Evolutionary conservation across 2,329 filamentous ascomycete genomes (phyloP).

Genomic region (Aspergillus sp.): DNA sequence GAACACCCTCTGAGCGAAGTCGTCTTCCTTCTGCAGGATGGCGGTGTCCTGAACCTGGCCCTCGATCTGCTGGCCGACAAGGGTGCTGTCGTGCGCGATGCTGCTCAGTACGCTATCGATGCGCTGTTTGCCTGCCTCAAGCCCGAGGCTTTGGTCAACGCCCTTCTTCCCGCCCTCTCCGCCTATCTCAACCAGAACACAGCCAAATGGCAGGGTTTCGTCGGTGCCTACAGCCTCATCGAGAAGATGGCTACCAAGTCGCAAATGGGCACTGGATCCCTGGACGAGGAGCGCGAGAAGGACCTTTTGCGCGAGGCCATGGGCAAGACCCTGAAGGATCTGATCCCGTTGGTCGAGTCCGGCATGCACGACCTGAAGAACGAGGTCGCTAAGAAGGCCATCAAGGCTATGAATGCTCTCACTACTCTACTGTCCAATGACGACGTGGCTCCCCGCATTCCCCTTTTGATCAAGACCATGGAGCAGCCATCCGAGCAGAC

Average conservation of each 20-base stretch:
- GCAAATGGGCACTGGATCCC: slow-evolving; percentile 78
- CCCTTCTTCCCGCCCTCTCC: slow-evolving; percentile 74
- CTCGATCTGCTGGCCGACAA: slow-evolving; percentile 91
- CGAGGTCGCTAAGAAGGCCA: slow-evolving; percentile 81
- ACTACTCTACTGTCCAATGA: slow-evolving; percentile 93
- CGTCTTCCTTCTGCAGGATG: slow-evolving; percentile 78
- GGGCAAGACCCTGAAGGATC: slow-evolving; percentile 73
- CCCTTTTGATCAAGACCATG: slow-evolving; percentile 91
- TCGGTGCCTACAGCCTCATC: slow-evolving; percentile 80
- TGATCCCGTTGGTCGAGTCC: slow-evolving; percentile 88
- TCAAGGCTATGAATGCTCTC: slow-evolving; percentile 87
- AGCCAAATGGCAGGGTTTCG: slow-evolving; percentile 96
- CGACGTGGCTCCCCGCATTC: slow-evolving; percentile 89
- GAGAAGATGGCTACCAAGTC: slow-evolving; percentile 96
- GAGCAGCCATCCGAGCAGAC: slow-evolving; percentile 87
- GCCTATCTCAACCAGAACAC: slow-evolving; percentile 79
- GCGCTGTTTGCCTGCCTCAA: slow-evolving; percentile 78
- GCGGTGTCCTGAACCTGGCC: slow-evolving; percentile 69
- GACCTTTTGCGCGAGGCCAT: slow-evolving; percentile 87
- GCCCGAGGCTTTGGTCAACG: slow-evolving; percentile 79
- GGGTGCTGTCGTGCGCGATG: slow-evolving; percentile 81
- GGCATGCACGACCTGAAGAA: slow-evolving; percentile 96
- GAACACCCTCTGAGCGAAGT: slow-evolving; percentile 78
- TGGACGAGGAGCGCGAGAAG: slow-evolving; percentile 83
- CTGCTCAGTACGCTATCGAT: slow-evolving; percentile 91